These are phyloP conservation scores for Candida verbasci DNA, from an alignment of 805 yeast species.

Conservation along the genomic window DNA sequence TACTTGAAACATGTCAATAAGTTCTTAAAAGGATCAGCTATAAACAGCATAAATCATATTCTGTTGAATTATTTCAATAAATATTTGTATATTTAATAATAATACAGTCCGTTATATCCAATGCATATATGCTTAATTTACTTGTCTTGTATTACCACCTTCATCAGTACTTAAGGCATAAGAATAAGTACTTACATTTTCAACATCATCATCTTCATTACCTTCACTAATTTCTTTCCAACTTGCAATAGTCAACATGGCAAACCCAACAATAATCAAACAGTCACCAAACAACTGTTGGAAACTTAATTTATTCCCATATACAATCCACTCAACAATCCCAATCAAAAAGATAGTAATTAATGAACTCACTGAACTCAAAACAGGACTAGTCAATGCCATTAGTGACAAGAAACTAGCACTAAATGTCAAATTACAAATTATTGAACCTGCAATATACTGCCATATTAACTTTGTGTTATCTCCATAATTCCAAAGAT, in stretches of 20 bases:
- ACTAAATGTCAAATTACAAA: conserved; percentile 64
- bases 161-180: conserved; percentile 34
- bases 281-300: conserved; percentile 67
- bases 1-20: too few relatives aligned
- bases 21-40: too few relatives aligned
- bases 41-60: too few relatives aligned
- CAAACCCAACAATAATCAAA: conserved; percentile 67
- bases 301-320: conserved; percentile 51
- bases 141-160: too few relatives aligned
- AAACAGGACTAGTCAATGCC: conserved; percentile 82
- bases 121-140: too few relatives aligned
- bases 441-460: conserved; percentile 48
- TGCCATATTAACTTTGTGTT: conserved; percentile 36
- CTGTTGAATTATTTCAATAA: too few relatives aligned
- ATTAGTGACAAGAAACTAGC: conserved; percentile 70
- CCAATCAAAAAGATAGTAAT: conserved; percentile 81
- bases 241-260: conserved; percentile 56
- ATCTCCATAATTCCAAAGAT: conserved; percentile 44
- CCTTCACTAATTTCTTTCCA: conserved; percentile 61
- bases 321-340: conserved; percentile 63
- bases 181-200: conserved; percentile 36
- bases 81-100: too few relatives aligned
- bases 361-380: conserved; percentile 65
- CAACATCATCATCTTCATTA: conserved; percentile 41
- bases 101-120: too few relatives aligned